Evolutionary conservation across 331 rosid species (phyloP).

Genomic region (Cydonia oblonga): DNA sequence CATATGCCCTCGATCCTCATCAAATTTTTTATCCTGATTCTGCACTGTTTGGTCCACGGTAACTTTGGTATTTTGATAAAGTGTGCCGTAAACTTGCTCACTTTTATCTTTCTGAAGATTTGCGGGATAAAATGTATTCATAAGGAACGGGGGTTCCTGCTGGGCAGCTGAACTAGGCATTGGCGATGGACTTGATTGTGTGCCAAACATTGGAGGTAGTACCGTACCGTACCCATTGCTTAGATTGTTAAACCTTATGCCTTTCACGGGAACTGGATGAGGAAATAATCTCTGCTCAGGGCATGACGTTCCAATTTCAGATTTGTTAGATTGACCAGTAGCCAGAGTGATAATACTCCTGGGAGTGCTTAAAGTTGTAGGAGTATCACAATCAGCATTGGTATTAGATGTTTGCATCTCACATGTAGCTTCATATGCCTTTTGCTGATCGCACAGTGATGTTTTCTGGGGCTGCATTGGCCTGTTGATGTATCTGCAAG

Average conservation of each 20-base stretch:
- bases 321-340: constrained; percentile 49
- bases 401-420: constrained; percentile 30
- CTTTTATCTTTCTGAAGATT: constrained; percentile 29
- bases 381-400: constrained; percentile 20
- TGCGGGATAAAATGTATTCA: constrained; percentile 41
- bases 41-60: constrained; percentile 18
- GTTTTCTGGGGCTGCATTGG: constrained; percentile 34
- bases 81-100: constrained; percentile 31
- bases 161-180: constrained; percentile 31
- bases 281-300: constrained; percentile 40
- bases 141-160: constrained; percentile 40
- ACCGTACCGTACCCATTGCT: constrained; percentile 39
- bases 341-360: constrained; percentile 32
- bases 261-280: constrained; percentile 52
- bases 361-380: constrained; percentile 35
- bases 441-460: constrained; percentile 29
- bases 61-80: constrained; percentile 22
- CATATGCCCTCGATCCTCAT: constrained; percentile 54
- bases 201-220: constrained; percentile 37
- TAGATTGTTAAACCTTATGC: constrained; percentile 39
- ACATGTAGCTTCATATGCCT: constrained; percentile 29
- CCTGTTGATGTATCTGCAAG: constrained; percentile 68
- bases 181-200: constrained; percentile 43
- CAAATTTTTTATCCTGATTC: constrained; percentile 37
- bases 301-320: constrained; percentile 42